phyloP scores from a whole-genome alignment of 129 eudicot species.

The Flaveria linearis region DNA sequence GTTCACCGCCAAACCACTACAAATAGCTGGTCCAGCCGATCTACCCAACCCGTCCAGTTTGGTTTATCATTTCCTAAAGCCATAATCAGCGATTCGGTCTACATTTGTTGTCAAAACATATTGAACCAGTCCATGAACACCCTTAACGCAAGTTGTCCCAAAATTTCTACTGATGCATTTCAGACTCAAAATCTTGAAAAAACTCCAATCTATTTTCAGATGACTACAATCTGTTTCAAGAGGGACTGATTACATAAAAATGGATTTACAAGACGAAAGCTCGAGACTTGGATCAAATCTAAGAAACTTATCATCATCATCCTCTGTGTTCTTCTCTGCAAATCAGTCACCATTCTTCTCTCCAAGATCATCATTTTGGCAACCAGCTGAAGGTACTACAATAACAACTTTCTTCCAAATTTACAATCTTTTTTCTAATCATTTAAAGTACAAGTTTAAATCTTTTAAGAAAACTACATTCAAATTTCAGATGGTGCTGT shows the following conservation, averaged over 20 bases:
- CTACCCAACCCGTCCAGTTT: neutral
- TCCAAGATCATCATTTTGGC: slow-evolving; percentile 62
- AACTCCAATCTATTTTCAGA: slow-evolving; percentile 33
- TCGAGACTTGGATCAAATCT: slow-evolving; percentile 59
- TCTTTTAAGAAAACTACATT: slow-evolving; percentile 14
- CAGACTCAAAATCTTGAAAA: slow-evolving; percentile 22
- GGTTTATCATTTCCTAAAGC: neutral
- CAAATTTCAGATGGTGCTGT: slow-evolving; percentile 39
- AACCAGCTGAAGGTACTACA: slow-evolving; percentile 41
- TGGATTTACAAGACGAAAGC: slow-evolving; percentile 83
- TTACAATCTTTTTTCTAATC: neutral
- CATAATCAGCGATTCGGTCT: neutral
- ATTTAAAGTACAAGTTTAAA: neutral
- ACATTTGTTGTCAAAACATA: neutral
- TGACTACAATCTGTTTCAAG: slow-evolving; percentile 27
- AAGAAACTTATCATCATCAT: slow-evolving; percentile 87
- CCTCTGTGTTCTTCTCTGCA: slow-evolving; percentile 86
- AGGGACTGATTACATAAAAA: slow-evolving; percentile 35
- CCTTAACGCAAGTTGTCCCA: neutral
- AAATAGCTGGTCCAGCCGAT: neutral
- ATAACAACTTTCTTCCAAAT: slow-evolving; percentile 17
- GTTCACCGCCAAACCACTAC: neutral
- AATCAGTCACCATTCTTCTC: slow-evolving; percentile 88
- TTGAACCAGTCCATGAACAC: neutral
- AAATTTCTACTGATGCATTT: slow-evolving; percentile 6